Evolutionary conservation across 2,329 filamentous ascomycete species (phyloP), one percentile per base, ranked within the genome.

Genomic region (Eutypa lata): DNA sequence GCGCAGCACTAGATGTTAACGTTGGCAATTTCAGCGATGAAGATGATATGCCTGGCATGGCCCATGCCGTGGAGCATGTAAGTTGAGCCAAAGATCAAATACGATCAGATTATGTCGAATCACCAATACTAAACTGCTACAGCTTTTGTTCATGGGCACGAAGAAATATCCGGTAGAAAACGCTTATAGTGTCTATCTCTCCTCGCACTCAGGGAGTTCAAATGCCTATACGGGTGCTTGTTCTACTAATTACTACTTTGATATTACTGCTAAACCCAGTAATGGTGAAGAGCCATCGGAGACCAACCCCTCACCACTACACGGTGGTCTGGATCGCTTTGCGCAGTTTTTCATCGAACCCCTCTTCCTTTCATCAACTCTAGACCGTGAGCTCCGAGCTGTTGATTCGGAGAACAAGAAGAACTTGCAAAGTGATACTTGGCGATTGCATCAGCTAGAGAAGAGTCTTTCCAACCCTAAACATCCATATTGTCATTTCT

Each of bases 361-460:
- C 0, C 79, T 97, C 33, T 97, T 97, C 69, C 79, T 95, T 10
- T 85, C 88, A 50, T 90, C 86, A 59, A 94, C 91, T 0, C 72
- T 97, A 47, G 92, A 97, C 63, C 83, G 92, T 48, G 92, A 97
- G 73, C 77, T 97, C 57, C 86, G 82, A 59, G 92, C 92, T 1
- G 92, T 97, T 19, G 91, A 97, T 66, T 96, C 91, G 5, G 92
- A 97, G 71, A 96, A 97, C 75, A 96, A 96, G 80, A 97, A 97
- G 81, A 97, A 97, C 62, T 76, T 97, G 47, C 92, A 97, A 73
- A 93, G 84, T 68, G 92, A 97, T 65, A 82, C 83, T 52, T 96
- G 92, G 91, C 84, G 92, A 16, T 74, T 96, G 57, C 85, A 93
- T 65, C 92, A 97, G 72, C 79, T 97, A 22, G 89, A 90, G 67